These are phyloP conservation scores for Hyaloscypha bicolor DNA, from an alignment of 495 filamentous ascomycete species.

Conservation along the genomic window DNA sequence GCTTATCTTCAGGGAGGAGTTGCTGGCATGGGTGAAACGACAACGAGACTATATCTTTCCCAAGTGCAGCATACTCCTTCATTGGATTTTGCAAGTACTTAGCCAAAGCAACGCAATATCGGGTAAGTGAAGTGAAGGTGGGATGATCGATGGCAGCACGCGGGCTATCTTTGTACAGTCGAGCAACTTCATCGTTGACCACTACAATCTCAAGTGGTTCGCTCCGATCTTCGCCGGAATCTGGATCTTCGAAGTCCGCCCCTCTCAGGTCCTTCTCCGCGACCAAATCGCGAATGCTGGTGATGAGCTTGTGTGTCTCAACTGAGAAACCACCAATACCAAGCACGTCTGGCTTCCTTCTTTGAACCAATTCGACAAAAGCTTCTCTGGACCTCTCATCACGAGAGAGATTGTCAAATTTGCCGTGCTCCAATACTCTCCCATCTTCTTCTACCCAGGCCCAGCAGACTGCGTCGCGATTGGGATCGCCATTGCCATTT, in stretches of 20 bases:
- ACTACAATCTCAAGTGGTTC: conserved; percentile 84
- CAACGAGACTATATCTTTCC: conserved; percentile 83
- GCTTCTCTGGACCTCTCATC: conserved; percentile 66
- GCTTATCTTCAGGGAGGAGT: conserved; percentile 81
- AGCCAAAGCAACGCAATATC: conserved; percentile 87
- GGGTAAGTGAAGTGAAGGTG: conserved; percentile 68
- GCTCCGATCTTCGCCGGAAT: conserved; percentile 63
- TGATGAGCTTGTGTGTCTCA: conserved; percentile 81
- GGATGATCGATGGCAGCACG: conserved; percentile 84
- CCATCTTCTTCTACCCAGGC: conserved; percentile 93
- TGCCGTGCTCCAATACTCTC: conserved; percentile 82
- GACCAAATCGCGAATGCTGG: conserved; percentile 74
- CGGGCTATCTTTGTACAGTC: conserved; percentile 87
- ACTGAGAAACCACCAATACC: conserved; percentile 88
- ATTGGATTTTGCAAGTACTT: conserved; percentile 92
- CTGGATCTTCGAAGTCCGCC: conserved; percentile 68
- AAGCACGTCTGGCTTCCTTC: conserved; percentile 85
- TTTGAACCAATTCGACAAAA: conserved; percentile 73
- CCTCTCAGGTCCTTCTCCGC: conserved; percentile 71
- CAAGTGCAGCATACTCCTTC: conserved; percentile 92
- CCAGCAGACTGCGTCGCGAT: conserved; percentile 82
- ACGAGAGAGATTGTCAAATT: conserved; percentile 74
- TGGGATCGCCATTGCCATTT: conserved; percentile 75
- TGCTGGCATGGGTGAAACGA: conserved; percentile 88
- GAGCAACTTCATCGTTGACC: conserved; percentile 94